A percentile compares a stretch with the other conserved stretches of the same genome.
Conservation (phyloP, 306 rosid genomes). For the Quercus engelmannii region DNA sequence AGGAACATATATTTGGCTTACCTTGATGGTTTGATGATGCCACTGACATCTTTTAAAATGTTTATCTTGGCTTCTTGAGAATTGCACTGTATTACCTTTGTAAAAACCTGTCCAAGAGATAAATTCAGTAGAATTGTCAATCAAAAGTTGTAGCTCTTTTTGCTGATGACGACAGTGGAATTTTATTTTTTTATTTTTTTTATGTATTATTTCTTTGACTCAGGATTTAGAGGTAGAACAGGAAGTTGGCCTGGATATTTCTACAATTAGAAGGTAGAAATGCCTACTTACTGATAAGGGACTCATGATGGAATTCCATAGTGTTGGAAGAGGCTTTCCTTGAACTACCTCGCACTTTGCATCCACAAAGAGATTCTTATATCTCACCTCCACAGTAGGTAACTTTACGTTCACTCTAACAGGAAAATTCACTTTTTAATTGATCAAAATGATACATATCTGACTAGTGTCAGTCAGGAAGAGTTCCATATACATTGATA, state of each 20-base stretch:
- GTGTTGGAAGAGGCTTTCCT: constrained; percentile 61
- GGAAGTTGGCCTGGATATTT: constrained; percentile 1
- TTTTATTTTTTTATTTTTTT: neutral
- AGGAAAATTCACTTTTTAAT: neutral
- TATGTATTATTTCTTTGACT: neutral
- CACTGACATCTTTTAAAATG: constrained; percentile 56
- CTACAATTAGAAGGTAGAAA: constrained; percentile 11
- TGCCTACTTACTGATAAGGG: constrained; percentile 41
- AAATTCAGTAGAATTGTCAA: neutral
- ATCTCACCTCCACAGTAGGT: constrained; percentile 53
- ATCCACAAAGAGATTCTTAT: constrained; percentile 42
- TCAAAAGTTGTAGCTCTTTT: constrained; percentile 6
- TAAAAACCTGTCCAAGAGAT: constrained; percentile 35
- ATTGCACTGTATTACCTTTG: constrained; percentile 37
- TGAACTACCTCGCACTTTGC: constrained; percentile 56
- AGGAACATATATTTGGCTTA: constrained; percentile 14
- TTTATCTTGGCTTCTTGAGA: constrained; percentile 36
- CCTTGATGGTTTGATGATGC: constrained; percentile 58
- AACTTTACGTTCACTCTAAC: constrained; percentile 48
- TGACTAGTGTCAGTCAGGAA: no score
- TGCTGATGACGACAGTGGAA: neutral
- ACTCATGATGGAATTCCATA: constrained; percentile 50
- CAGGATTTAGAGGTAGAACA: constrained; percentile 4
- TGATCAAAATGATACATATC: neutral
- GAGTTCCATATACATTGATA: no score